Conservation (phyloP, 2,329 filamentous ascomycete species). For the Fusarium albidum region DNA sequence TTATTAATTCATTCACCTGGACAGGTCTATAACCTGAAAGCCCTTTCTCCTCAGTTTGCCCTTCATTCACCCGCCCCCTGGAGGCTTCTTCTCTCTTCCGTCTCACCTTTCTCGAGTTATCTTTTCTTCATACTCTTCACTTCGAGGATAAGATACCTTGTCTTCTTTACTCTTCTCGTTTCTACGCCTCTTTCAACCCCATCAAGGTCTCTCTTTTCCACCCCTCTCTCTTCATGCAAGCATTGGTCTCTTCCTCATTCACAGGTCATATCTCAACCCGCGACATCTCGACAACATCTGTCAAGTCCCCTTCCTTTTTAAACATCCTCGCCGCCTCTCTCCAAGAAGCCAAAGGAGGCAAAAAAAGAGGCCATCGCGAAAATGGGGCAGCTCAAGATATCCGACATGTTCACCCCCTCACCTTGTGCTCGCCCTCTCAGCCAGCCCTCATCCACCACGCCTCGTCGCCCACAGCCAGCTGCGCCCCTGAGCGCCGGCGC, state of each 20-base stretch:
- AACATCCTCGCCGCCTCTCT: neutral
- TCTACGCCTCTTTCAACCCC: neutral
- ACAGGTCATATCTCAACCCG: no score
- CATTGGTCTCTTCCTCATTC: neutral
- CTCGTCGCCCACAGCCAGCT: neutral
- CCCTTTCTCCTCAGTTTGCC: neutral
- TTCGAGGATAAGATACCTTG: neutral
- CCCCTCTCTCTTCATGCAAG: no score
- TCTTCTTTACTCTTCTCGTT: neutral
- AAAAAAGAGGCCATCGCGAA: neutral
- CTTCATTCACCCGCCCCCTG: neutral
- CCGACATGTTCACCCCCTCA: slow-evolving; percentile 21
- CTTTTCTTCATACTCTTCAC: neutral
- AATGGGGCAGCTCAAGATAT: slow-evolving; percentile 28
- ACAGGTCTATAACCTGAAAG: no score
- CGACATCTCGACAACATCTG: neutral
- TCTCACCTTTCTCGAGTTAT: neutral
- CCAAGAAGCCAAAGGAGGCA: no score
- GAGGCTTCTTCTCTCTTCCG: neutral
- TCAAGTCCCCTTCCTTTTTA: no score
- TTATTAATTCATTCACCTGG: no score
- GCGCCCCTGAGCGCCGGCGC: neutral
- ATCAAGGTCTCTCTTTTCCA: neutral
- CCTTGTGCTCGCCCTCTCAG: neutral
- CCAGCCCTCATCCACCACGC: neutral